Conservation (phyloP, 768 basidiomycete species). For the Guyanaporus albipodus region DNA sequence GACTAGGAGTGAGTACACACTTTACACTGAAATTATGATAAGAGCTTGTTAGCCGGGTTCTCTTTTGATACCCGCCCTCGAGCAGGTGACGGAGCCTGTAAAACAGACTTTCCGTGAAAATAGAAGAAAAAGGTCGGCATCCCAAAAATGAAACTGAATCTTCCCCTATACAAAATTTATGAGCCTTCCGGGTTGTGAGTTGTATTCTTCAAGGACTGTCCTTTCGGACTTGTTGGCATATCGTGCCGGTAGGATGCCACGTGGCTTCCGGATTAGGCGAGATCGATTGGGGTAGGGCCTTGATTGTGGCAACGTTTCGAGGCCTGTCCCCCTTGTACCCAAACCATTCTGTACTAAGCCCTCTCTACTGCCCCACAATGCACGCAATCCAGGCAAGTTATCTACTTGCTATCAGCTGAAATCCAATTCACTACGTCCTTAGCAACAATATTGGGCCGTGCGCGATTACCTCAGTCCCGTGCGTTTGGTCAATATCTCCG, state of each 20-base stretch:
- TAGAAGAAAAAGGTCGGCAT: no score
- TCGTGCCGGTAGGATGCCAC: conserved; percentile 19
- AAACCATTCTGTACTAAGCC: conserved; percentile 7
- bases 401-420: background rate
- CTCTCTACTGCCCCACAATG: conserved; percentile 30
- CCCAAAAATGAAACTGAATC: no score
- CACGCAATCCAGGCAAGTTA: conserved; percentile 45
- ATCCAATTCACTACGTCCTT: conserved; percentile 2
- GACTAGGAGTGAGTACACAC: no score
- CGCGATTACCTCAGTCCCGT: conserved; percentile 93
- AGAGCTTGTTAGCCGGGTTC: no score
- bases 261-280: conserved; percentile 30
- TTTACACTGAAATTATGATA: no score
- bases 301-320: conserved; percentile 27
- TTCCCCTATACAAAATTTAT: background rate
- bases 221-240: no score
- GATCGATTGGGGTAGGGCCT: conserved; percentile 32
- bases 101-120: no score
- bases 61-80: no score
- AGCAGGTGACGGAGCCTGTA: no score
- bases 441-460: conserved; percentile 93
- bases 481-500: conserved; percentile 32
- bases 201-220: no score
- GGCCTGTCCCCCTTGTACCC: conserved; percentile 17
- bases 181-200: background rate